Conservation (phyloP, 1,284 basidiomycete species). For the Puccinia horiana region DNA sequence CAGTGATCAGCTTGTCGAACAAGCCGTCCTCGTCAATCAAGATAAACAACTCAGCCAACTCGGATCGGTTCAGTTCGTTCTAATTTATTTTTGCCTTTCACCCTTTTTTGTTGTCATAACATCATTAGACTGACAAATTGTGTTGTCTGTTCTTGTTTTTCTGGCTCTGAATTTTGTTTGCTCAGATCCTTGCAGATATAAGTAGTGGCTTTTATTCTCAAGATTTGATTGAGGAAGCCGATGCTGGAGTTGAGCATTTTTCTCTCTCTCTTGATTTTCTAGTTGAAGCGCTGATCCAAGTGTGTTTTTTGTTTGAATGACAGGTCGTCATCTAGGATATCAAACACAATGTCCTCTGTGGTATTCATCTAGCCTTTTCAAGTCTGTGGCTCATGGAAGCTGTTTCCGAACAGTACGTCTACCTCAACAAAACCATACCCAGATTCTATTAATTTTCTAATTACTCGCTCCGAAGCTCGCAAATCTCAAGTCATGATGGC, state of each 20-base stretch:
- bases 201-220: conserved; percentile 67
- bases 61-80: conserved; percentile 64
- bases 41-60: conserved; percentile 84
- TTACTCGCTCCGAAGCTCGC: background rate
- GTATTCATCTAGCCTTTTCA: conserved; percentile 82
- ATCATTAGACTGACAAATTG: background rate
- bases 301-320: conserved; percentile 34
- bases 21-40: conserved; percentile 79
- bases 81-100: background rate
- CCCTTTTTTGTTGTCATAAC: background rate
- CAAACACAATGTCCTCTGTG: conserved; percentile 73
- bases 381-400: conserved; percentile 86
- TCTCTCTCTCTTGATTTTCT: conserved; percentile 38
- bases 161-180: conserved; percentile 46
- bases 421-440: background rate
- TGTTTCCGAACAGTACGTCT: conserved; percentile 65
- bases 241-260: conserved; percentile 53
- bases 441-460: background rate
- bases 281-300: conserved; percentile 32
- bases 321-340: conserved; percentile 75
- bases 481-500: no score
- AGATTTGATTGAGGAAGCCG: conserved; percentile 49
- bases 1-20: conserved; percentile 53
- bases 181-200: conserved; percentile 73
- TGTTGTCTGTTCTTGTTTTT: background rate